A percentile compares a stretch with the other conserved stretches of the same genome.
These are phyloP conservation scores for Erodium chrysanthum DNA, from an alignment of 441 rosid genomes.

Conservation along the genomic window DNA sequence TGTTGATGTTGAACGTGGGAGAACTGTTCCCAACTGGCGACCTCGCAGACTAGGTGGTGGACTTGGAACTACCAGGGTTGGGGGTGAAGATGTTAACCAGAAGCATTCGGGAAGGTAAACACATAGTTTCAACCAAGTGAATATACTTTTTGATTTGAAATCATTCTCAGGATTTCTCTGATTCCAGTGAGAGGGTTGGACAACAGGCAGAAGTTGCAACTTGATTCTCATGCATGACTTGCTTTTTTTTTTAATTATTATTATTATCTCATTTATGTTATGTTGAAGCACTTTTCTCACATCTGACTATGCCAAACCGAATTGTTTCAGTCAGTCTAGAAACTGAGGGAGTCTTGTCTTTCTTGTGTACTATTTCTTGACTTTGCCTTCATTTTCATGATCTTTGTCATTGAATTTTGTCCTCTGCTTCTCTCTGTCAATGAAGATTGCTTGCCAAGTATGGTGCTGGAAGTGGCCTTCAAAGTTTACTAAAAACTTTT, in stretches of 20 bases:
- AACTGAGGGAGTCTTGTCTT: background rate
- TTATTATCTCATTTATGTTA: too few species aligned
- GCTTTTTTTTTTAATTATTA: too few species aligned
- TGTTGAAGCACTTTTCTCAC: background rate
- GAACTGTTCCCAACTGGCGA: constrained; percentile 95
- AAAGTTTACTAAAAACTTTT: too few species aligned
- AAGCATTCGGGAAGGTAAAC: constrained; percentile 35
- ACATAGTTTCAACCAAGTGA: background rate
- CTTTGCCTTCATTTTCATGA: background rate
- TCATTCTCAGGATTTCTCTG: background rate
- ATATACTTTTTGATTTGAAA: background rate
- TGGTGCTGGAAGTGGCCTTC: too few species aligned
- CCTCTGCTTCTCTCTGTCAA: too few species aligned
- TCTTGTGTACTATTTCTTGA: background rate
- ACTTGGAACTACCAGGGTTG: constrained; percentile 77
- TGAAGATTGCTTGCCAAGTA: too few species aligned
- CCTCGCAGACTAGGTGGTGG: constrained; percentile 97
- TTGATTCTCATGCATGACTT: constrained; percentile 1
- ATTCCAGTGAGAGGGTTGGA: background rate
- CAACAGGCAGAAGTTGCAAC: background rate
- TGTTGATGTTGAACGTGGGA: constrained; percentile 90
- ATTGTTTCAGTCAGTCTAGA: background rate
- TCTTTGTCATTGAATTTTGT: background rate
- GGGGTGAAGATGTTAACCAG: constrained; percentile 63
- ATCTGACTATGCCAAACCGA: background rate